These are phyloP conservation scores for Cymbidium sinense DNA, from an alignment of 106 monocot species.

Conservation along the genomic window DNA sequence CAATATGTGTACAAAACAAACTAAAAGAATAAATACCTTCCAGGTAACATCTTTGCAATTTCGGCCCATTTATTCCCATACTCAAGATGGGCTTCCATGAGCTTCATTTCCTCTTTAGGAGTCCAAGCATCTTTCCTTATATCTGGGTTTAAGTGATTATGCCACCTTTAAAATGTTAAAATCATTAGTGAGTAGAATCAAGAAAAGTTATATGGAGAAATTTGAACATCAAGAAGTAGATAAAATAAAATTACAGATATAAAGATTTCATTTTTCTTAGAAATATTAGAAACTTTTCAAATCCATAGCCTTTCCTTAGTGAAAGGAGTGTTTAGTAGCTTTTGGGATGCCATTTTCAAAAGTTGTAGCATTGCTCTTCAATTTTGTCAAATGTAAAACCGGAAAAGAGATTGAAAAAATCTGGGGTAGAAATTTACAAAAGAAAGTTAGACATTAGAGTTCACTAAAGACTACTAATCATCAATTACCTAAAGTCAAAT, in stretches of 20 bases:
- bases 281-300: not conserved
- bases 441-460: not conserved
- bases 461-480: not conserved
- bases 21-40: constrained; percentile 45
- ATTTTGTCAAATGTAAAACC: too few relatives aligned
- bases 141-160: constrained; percentile 90
- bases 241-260: not conserved
- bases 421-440: not conserved
- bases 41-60: constrained; percentile 82
- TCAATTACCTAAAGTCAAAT: not conserved
- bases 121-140: constrained; percentile 94
- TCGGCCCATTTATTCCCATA: constrained; percentile 97
- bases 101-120: constrained; percentile 61
- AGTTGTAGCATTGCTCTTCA: too few relatives aligned
- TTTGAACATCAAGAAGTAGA: not conserved
- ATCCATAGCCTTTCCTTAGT: too few relatives aligned
- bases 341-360: not conserved
- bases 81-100: constrained; percentile 60
- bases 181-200: not conserved
- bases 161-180: constrained; percentile 53
- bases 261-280: not conserved
- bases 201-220: not conserved
- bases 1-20: too few relatives aligned
- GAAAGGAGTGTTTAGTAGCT: too few relatives aligned
- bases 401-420: not conserved